Evolutionary conservation across 225 moss, liverwort and hornwort genomes (phyloP).

Genomic region (Marchantia polymorpha): DNA sequence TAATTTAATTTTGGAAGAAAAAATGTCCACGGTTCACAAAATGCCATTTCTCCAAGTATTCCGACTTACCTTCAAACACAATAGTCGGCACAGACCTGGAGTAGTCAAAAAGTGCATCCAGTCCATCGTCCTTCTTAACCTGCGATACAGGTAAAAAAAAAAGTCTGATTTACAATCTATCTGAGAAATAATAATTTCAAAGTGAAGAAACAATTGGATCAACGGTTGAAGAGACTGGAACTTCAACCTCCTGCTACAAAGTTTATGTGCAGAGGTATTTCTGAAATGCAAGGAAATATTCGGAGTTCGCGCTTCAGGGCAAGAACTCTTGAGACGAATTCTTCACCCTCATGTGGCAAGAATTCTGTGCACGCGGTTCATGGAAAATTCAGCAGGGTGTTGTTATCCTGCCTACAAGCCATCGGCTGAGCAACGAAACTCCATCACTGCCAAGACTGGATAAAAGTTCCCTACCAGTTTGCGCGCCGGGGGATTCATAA

Average conservation of each 20-base stretch:
- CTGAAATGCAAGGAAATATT: neutral
- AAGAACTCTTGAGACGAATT: neutral
- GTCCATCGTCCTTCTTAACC: conserved; percentile 30
- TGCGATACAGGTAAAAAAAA: neutral
- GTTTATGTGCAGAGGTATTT: neutral
- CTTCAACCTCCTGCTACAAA: neutral
- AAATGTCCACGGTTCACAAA: neutral
- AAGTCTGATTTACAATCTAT: neutral
- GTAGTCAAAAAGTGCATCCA: conserved; percentile 68
- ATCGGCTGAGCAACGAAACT: too few species aligned
- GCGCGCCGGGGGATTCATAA: neutral
- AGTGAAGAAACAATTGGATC: neutral
- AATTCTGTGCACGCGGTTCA: too few species aligned
- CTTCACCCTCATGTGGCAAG: neutral
- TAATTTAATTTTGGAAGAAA: neutral
- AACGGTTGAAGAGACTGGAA: neutral
- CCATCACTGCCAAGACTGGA: neutral
- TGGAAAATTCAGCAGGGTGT: neutral
- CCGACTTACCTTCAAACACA: conserved; percentile 40
- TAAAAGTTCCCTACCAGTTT: neutral
- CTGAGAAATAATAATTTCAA: neutral
- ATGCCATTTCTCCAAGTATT: neutral
- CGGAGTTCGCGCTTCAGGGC: neutral
- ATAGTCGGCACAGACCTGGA: conserved; percentile 40
- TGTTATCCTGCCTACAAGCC: too few species aligned